Base-by-base conservation (phyloP, 495 filamentous ascomycete species). In the Geoglossum glabrum region DNA sequence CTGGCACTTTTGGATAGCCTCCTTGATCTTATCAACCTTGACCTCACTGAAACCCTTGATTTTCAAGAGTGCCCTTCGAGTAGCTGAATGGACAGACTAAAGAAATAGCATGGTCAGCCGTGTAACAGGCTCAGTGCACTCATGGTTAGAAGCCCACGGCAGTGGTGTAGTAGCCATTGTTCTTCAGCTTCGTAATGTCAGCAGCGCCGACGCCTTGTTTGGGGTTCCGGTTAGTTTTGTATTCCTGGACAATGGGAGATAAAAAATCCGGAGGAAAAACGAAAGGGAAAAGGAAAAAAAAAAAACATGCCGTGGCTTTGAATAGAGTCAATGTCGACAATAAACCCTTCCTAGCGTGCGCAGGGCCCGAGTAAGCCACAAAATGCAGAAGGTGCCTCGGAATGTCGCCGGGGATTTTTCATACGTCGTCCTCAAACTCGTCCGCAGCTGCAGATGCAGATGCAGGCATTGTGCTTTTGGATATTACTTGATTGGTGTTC, bases 1-100 rank as follows among this genome's bases (percentile, higher is more conserved):
- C 64, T 81, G 71, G 59, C 82, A 82, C 63, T 89, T 89, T 59
- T 75, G 72, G 40, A 83, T 76, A 23, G 85, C 85, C 61, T 88
- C 85, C 64, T 87, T 88, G 65, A 89, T 73, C 65, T 87, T 88
- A 59, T 87, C 85, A 13, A 87, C 85, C 67, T 87, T 88, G 63
- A 82, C 74, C 64, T 89, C 85, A 57, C 82, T 86, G 68, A 88
- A 87, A 7, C 85, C 85, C 65, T 84, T 86, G 66, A 88, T 85
- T 65, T 83, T 87, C 57, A 82, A 67, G 33, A 88, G 73, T 30
- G 72, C 80, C 60, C 75, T 79, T 38, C 80, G 75, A 6, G 82
- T 86, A 19, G 81, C 79, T 19, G 75, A 72, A 62, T 84, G 76
- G 40, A 87, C 79, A 49, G 80, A 77, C 84, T 84, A 54, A 47